A percentile compares a stretch with the other conserved stretches of the same genome.
These are phyloP conservation scores for Picochlorum sp. DNA, from an alignment of 139 green algal genomes.

Conservation along the genomic window DNA sequence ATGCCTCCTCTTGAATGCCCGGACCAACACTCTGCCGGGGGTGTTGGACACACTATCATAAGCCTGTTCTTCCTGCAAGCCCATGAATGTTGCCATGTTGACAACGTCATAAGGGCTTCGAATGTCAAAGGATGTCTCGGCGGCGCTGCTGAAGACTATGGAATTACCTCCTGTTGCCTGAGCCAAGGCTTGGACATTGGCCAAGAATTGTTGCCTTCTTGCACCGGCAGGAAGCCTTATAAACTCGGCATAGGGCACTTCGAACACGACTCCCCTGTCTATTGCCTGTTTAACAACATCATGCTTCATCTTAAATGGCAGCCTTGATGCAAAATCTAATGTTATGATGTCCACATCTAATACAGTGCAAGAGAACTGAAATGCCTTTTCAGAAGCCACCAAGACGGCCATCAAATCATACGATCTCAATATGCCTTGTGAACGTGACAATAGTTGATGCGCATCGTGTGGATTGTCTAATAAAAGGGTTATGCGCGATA, in stretches of 20 bases:
- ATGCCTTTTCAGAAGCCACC: constrained; percentile 30
- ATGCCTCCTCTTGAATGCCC: too few species aligned
- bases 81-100: constrained; percentile 38
- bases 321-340: constrained; percentile 33
- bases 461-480: neutral
- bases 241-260: constrained; percentile 33
- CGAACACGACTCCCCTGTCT: constrained; percentile 44
- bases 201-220: constrained; percentile 32
- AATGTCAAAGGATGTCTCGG: constrained; percentile 39
- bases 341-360: constrained; percentile 51
- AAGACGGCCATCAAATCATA: constrained; percentile 55
- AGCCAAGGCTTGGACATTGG: constrained; percentile 35
- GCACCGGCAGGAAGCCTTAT: constrained; percentile 22
- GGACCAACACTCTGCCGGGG: neutral
- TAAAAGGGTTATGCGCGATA: neutral
- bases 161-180: constrained; percentile 30
- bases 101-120: constrained; percentile 42
- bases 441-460: too few species aligned
- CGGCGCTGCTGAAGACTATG: constrained; percentile 46
- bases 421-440: constrained; percentile 1
- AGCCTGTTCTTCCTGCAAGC: constrained; percentile 35
- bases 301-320: constrained; percentile 29
- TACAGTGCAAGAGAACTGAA: constrained; percentile 35
- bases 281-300: constrained; percentile 27
- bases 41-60: constrained; percentile 13